A percentile compares a stretch with the other conserved stretches of the same genome.
Conservation (phyloP, 2,329 filamentous ascomycete genomes). For the Verticillium nonalfalfae region DNA sequence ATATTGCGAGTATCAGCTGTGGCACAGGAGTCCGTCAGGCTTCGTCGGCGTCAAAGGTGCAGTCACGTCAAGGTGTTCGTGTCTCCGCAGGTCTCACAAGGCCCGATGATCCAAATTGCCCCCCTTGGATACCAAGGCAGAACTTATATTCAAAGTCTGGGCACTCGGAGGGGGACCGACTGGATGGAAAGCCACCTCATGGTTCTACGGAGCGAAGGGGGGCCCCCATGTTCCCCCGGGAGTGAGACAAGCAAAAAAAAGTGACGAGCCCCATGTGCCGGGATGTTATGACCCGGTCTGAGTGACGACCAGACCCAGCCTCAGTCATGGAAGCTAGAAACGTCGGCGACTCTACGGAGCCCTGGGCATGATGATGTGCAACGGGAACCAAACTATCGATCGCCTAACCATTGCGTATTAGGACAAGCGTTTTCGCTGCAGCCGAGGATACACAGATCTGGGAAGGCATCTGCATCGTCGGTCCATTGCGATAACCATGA, state of each 20-base stretch:
- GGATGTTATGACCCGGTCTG: neutral
- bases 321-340: neutral
- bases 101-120: slow-evolving; percentile 4
- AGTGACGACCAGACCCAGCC: neutral
- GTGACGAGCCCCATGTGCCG: neutral
- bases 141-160: neutral
- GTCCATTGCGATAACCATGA: neutral
- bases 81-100: neutral
- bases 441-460: neutral
- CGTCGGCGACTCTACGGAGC: neutral
- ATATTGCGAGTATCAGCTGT: neutral
- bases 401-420: neutral
- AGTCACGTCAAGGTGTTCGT: neutral
- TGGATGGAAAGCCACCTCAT: neutral
- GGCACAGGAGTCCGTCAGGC: too few relatives aligned
- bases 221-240: neutral
- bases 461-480: neutral
- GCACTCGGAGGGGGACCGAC: neutral
- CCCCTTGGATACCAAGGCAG: neutral
- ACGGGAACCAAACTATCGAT: neutral
- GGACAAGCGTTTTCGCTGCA: neutral
- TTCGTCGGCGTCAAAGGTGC: neutral
- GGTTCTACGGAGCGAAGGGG: neutral
- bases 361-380: neutral
- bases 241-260: neutral